Conservation (phyloP, 1,284 basidiomycete genomes). For the Apiotrichum siamense region DNA sequence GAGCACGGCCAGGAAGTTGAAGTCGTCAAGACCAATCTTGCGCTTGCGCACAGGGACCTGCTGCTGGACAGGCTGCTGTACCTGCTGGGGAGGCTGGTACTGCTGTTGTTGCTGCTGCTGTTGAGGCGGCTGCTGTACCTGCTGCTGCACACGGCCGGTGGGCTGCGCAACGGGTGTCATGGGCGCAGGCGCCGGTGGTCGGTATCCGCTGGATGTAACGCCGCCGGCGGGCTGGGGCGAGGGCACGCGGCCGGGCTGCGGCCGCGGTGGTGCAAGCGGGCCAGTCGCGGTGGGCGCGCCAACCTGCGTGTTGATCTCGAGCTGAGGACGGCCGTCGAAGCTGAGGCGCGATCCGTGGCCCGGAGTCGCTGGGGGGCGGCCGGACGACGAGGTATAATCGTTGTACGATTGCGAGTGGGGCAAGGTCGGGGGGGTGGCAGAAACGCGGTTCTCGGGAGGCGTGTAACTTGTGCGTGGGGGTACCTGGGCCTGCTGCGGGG, state of each 20-base stretch:
- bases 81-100: neutral
- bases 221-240: constrained; percentile 5
- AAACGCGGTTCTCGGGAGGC: constrained; percentile 28
- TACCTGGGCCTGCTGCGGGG: neutral
- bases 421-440: constrained; percentile 52
- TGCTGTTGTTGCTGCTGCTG: constrained; percentile 48
- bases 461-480: neutral
- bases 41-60: constrained; percentile 52
- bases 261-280: constrained; percentile 1
- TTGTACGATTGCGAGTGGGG: constrained; percentile 21
- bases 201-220: neutral
- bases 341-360: constrained; percentile 17
- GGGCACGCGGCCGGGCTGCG: constrained; percentile 51
- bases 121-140: constrained; percentile 15
- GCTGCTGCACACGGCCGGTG: constrained; percentile 14
- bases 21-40: constrained; percentile 94
- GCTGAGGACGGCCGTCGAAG: constrained; percentile 4
- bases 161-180: neutral
- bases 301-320: constrained; percentile 1
- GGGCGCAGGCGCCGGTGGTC: neutral
- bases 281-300: neutral
- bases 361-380: constrained; percentile 29
- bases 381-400: constrained; percentile 40
- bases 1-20: constrained; percentile 97
- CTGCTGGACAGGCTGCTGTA: constrained; percentile 6